Evolutionary conservation across 164 flowering plant genomes (phyloP).

Genomic region (Kalanchoe fedtschenkoi): DNA sequence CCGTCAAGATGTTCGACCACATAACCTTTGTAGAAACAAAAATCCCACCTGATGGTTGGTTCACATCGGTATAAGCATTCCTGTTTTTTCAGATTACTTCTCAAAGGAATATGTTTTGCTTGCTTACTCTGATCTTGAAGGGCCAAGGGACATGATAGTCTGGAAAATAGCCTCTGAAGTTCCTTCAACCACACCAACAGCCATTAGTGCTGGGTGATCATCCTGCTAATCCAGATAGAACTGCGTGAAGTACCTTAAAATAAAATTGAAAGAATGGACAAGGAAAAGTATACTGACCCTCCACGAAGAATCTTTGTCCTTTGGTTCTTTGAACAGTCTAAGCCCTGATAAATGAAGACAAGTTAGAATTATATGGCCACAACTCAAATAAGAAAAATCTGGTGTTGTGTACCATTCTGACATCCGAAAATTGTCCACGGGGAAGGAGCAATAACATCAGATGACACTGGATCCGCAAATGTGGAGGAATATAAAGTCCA

Average conservation of each 20-base stretch:
- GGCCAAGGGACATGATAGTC: conserved; percentile 8
- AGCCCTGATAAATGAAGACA: neutral
- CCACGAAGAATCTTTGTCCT: neutral
- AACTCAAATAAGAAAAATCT: neutral
- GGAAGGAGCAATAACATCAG: conserved; percentile 88
- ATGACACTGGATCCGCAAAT: conserved; percentile 36
- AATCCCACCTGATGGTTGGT: conserved; percentile 70
- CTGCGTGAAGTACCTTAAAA: neutral
- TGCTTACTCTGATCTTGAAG: conserved; percentile 10
- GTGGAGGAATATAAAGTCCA: conserved; percentile 57
- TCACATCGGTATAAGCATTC: neutral
- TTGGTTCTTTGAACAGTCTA: conserved; percentile 8
- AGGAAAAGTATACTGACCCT: conserved; percentile 1
- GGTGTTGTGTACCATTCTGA: conserved; percentile 49
- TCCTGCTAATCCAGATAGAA: neutral
- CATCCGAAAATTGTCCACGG: conserved; percentile 93
- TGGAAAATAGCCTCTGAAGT: conserved; percentile 7
- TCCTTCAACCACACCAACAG: conserved; percentile 8
- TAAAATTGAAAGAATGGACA: neutral
- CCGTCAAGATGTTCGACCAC: conserved; percentile 94
- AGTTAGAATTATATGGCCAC: neutral
- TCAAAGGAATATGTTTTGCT: conserved; percentile 2
- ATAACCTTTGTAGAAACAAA: conserved; percentile 51
- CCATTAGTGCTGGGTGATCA: conserved; percentile 5
- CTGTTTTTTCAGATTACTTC: neutral